Base-by-base conservation (phyloP, 192 early-diverging fungal genomes). In the Gorgonomyces haynaldii region DNA sequence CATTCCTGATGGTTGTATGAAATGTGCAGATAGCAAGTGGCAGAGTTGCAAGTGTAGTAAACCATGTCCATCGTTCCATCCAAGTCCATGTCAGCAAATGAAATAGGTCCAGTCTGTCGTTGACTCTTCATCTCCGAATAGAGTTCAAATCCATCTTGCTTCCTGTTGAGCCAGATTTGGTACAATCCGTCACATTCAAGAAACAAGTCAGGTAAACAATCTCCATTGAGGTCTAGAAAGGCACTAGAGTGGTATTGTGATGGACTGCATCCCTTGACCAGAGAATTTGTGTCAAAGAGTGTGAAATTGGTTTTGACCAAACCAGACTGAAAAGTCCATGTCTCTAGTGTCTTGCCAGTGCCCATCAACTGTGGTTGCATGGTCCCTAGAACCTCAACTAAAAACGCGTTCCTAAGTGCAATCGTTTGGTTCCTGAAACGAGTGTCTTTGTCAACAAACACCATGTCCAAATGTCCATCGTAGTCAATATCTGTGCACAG, bases 191-290 rank as follows among this genome's bases (percentile, higher is more conserved):
- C 21, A 88, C 47, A 53, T 88, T 45, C 53, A 1, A 40, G 16
- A 17, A 45, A 21, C 26, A 54, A 62, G 77, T 80, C 82, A 44
- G 85, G 74, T 42, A 84, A 57, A 57, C 91, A 96, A 70, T 96
- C 91, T 19, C 91, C 91, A 52, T 96, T 68, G 22, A 96, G 57
- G 61, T 96, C 91, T 0, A 96, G 52, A 74, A 92, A 96, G 3
- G 89, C 89, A 60, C 82, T 91, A 0, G 89, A 91, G 54, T 95
- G 88, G n/a, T n/a, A n/a, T n/a, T n/a, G n/a, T n/a, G n/a, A n/a
- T n/a, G n/a, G n/a, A n/a, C n/a, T n/a, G n/a, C n/a, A n/a, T n/a
- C n/a, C n/a, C n/a, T n/a, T n/a, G n/a, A n/a, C n/a, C n/a, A n/a
- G n/a, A n/a, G n/a, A n/a, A n/a, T n/a, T n/a, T n/a, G n/a, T n/a